These are phyloP conservation scores for Lasiosphaeria ovina DNA, from an alignment of 495 filamentous ascomycete species.

Conservation along the genomic window DNA sequence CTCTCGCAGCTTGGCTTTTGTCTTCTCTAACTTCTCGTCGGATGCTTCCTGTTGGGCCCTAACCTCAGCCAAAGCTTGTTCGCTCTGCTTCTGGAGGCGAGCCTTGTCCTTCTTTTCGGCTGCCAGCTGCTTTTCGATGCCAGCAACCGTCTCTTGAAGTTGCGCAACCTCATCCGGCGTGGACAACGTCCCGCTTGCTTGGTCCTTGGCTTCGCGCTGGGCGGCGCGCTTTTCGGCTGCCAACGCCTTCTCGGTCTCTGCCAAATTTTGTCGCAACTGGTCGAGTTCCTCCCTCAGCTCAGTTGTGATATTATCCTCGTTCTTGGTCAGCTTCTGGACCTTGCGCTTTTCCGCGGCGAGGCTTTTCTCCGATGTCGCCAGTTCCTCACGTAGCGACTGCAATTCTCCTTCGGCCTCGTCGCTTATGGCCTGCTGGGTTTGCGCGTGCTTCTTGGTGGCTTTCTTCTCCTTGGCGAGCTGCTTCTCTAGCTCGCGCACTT, in stretches of 20 bases:
- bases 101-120: slow-evolving; percentile 43
- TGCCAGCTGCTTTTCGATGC: slow-evolving; percentile 38
- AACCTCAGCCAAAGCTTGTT: slow-evolving; percentile 45
- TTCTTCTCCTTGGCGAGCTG: slow-evolving; percentile 52
- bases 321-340: slow-evolving; percentile 29
- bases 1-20: slow-evolving; percentile 63
- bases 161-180: slow-evolving; percentile 34
- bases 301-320: slow-evolving; percentile 24
- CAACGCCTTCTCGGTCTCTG: slow-evolving; percentile 44
- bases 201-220: slow-evolving; percentile 50
- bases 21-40: slow-evolving; percentile 65
- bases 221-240: slow-evolving; percentile 49
- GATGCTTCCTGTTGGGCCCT: slow-evolving; percentile 56
- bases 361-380: slow-evolving; percentile 22
- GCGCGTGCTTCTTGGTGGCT: slow-evolving; percentile 28
- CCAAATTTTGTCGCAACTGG: slow-evolving; percentile 48
- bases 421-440: slow-evolving; percentile 29
- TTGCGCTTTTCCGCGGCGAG: slow-evolving; percentile 39
- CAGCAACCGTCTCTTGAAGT: slow-evolving; percentile 34
- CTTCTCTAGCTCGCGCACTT: slow-evolving; percentile 49
- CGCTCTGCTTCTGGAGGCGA: slow-evolving; percentile 34
- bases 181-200: slow-evolving; percentile 27
- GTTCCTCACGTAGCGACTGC: slow-evolving; percentile 28
- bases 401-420: slow-evolving; percentile 37
- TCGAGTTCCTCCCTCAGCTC: slow-evolving; percentile 40